Conservation (phyloP, 768 basidiomycete genomes). For the Paxillus ammoniavirescens region DNA sequence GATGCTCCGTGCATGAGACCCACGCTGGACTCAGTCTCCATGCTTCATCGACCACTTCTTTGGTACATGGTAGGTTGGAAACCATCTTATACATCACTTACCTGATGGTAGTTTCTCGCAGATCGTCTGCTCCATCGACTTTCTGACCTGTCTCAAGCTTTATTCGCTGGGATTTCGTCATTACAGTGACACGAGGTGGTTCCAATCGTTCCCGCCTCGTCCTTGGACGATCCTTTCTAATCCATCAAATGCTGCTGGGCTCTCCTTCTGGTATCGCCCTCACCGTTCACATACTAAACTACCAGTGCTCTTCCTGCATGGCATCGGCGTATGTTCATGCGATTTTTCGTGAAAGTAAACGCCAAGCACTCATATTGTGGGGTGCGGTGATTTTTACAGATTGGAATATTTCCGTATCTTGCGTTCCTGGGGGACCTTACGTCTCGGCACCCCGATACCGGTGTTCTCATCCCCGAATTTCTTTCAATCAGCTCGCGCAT, state of each 20-base stretch:
- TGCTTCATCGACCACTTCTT: constrained; percentile 55
- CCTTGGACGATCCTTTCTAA: constrained; percentile 45
- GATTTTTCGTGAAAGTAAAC: background rate
- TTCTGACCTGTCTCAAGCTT: constrained; percentile 39
- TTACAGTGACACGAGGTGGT: constrained; percentile 37
- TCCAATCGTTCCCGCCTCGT: constrained; percentile 53
- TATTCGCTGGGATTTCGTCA: constrained; percentile 51
- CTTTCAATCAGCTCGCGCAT: constrained; percentile 63
- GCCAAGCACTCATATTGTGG: background rate
- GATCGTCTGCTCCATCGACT: constrained; percentile 56
- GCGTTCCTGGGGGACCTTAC: constrained; percentile 49
- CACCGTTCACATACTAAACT: constrained; percentile 46
- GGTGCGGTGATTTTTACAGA: constrained; percentile 33
- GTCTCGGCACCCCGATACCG: constrained; percentile 45
- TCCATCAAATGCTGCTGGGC: constrained; percentile 29
- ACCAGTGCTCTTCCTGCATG: constrained; percentile 66
- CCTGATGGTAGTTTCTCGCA: constrained; percentile 18
- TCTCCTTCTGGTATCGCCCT: constrained; percentile 49
- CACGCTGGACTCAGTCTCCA: constrained; percentile 56
- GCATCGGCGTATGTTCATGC: constrained; percentile 52
- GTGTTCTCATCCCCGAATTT: constrained; percentile 59
- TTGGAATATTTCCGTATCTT: constrained; percentile 59
- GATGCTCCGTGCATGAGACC: constrained; percentile 46
- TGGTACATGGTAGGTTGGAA: constrained; percentile 56
- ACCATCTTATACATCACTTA: background rate